These are phyloP conservation scores for Austropuccinia psidii DNA, from an alignment of 1,284 basidiomycete genomes.

Conservation along the genomic window DNA sequence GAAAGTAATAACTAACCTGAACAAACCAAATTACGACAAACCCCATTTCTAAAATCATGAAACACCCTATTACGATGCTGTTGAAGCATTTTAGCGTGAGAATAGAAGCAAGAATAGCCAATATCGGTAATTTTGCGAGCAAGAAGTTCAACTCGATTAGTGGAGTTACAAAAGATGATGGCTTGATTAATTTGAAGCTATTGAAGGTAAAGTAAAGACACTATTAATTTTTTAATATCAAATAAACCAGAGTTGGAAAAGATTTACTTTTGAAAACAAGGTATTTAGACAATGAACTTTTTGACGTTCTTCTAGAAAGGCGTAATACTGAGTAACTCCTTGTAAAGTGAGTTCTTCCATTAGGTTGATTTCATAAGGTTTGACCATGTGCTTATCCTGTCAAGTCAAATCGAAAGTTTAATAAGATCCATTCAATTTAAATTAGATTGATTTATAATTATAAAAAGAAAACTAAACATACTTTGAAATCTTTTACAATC, in stretches of 20 bases:
- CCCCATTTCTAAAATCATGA: constrained; percentile 98
- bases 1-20: constrained; percentile 51
- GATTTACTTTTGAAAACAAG: constrained; percentile 77
- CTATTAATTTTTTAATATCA: constrained; percentile 2
- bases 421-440: neutral
- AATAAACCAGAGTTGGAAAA: constrained; percentile 2
- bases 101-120: constrained; percentile 99
- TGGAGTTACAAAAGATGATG: constrained; percentile 99
- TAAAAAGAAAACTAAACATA: constrained; percentile 45
- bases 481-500: constrained; percentile 99
- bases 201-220: neutral
- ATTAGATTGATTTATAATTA: too few relatives aligned
- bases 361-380: constrained; percentile 95
- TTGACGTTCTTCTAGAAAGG: constrained; percentile 96
- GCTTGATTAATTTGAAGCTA: constrained; percentile 99
- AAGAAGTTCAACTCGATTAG: constrained; percentile 95
- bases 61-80: constrained; percentile 97
- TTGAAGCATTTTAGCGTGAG: constrained; percentile 99
- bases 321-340: constrained; percentile 99
- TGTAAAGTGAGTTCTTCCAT: constrained; percentile 99
- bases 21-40: constrained; percentile 96
- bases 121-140: constrained; percentile 99
- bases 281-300: constrained; percentile 99
- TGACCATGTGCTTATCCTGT: constrained; percentile 94
- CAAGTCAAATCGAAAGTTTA: too few relatives aligned